These are phyloP conservation scores for Boletus reticuloceps DNA, from an alignment of 768 basidiomycete genomes.

Conservation along the genomic window DNA sequence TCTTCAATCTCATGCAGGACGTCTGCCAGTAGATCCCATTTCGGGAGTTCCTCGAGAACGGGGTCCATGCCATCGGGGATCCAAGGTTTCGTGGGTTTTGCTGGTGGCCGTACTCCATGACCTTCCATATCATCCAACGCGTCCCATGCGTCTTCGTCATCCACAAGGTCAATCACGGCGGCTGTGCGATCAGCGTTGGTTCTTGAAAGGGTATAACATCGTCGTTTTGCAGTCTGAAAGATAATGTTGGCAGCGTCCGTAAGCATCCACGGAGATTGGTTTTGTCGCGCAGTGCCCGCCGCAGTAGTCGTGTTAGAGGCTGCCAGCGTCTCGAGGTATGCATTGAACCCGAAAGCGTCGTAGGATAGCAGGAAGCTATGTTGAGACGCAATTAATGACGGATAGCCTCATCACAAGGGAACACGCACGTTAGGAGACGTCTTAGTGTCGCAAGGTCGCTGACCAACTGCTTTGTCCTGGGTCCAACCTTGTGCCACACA, in stretches of 20 bases:
- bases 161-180: conserved; percentile 42
- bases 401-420: not conserved
- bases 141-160: conserved; percentile 76
- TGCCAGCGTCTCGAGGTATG: conserved; percentile 85
- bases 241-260: conserved; percentile 90
- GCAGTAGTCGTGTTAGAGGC: conserved; percentile 53
- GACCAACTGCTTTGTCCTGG: conserved; percentile 88
- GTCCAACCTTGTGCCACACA: conserved; percentile 96
- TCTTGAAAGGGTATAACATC: conserved; percentile 67
- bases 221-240: conserved; percentile 71
- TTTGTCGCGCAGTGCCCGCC: conserved; percentile 54
- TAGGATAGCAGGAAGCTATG: conserved; percentile 75
- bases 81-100: conserved; percentile 41
- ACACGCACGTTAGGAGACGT: conserved; percentile 70
- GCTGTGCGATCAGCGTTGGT: conserved; percentile 19
- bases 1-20: conserved; percentile 88
- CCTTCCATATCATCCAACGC: conserved; percentile 55
- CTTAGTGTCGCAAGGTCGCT: conserved; percentile 83
- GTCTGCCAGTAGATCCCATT: conserved; percentile 87
- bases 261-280: conserved; percentile 87
- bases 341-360: conserved; percentile 87
- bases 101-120: not conserved
- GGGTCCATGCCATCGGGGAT: conserved; percentile 78
- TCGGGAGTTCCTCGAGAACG: conserved; percentile 90
- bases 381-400: not conserved